phyloP scores from a whole-genome alignment of 1,139 yeast genomes.

The Pichia sp. region DNA sequence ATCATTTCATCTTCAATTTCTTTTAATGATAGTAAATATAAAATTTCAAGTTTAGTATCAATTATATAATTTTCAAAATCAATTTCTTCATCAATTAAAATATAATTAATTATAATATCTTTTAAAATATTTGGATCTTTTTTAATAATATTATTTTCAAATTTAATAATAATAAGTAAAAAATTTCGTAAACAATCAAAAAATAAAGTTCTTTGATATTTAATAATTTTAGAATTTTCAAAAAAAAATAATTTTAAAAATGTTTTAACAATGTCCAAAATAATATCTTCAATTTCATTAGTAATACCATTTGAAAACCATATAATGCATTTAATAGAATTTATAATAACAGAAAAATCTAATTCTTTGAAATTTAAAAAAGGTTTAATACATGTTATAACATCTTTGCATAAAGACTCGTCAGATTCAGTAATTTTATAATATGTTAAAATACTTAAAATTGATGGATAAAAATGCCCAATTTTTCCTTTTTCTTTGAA shows the following conservation, averaged over 20 bases:
- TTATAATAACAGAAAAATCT: slow-evolving; percentile 5
- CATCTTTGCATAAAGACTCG: slow-evolving; percentile 1
- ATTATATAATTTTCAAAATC: slow-evolving; percentile 56
- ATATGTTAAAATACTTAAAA: slow-evolving; percentile 6
- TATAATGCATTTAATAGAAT: slow-evolving; percentile 10
- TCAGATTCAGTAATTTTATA: neutral
- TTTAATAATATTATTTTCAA: neutral
- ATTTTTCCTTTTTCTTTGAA: neutral
- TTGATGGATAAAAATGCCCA: neutral
- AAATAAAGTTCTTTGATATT: slow-evolving; percentile 2
- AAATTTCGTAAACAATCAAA: slow-evolving; percentile 11
- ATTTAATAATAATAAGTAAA: slow-evolving; percentile 7
- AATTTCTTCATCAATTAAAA: slow-evolving; percentile 1
- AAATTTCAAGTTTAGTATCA: slow-evolving; percentile 83
- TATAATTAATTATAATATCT: neutral
- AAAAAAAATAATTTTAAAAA: neutral
- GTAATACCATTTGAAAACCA: neutral
- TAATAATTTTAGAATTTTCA: neutral
- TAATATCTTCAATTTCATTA: neutral
- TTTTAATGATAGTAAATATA: slow-evolving; percentile 74
- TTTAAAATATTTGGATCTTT: neutral
- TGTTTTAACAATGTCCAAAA: neutral
- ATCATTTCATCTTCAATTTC: slow-evolving; percentile 82
- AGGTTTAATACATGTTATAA: slow-evolving; percentile 6
- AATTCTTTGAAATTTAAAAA: neutral